A percentile compares a stretch with the other conserved stretches of the same genome.
Conservation (phyloP, 2,329 filamentous ascomycete species). For the Didymella sp. region DNA sequence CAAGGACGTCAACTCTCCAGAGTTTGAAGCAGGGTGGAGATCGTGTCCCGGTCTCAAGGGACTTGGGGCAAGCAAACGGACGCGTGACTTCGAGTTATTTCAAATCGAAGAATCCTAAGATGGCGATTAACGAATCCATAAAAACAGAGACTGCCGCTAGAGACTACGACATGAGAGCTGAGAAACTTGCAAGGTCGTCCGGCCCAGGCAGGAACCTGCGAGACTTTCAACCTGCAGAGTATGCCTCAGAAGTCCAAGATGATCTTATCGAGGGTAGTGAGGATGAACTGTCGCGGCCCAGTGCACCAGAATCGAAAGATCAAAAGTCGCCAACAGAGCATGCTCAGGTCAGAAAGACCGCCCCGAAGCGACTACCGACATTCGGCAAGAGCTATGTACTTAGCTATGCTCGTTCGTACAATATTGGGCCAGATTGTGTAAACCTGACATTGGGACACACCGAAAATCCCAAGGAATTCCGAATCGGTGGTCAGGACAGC, state of each 20-base stretch:
- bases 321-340: conserved; percentile 8
- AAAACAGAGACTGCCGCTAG: background rate
- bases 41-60: too few relatives aligned
- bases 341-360: conserved; percentile 10
- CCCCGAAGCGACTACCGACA: conserved; percentile 1
- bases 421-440: conserved; percentile 1
- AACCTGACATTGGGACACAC: conserved; percentile 5
- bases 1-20: conserved; percentile 16
- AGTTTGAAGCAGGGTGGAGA: conserved; percentile 25
- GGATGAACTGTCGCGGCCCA: conserved; percentile 28
- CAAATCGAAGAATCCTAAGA: background rate
- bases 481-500: conserved; percentile 1
- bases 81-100: conserved; percentile 22
- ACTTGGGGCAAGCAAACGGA: background rate
- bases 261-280: conserved; percentile 16
- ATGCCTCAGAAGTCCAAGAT: background rate
- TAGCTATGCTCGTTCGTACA: conserved; percentile 26
- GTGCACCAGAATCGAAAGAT: background rate
- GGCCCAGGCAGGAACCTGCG: background rate
- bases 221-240: background rate
- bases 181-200: background rate
- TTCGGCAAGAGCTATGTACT: conserved; percentile 23
- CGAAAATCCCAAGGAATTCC: background rate
- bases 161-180: background rate
- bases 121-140: conserved; percentile 36